These are phyloP conservation scores for Teratosphaeria nubilosa DNA, from an alignment of 2,329 filamentous ascomycete genomes.

Conservation along the genomic window DNA sequence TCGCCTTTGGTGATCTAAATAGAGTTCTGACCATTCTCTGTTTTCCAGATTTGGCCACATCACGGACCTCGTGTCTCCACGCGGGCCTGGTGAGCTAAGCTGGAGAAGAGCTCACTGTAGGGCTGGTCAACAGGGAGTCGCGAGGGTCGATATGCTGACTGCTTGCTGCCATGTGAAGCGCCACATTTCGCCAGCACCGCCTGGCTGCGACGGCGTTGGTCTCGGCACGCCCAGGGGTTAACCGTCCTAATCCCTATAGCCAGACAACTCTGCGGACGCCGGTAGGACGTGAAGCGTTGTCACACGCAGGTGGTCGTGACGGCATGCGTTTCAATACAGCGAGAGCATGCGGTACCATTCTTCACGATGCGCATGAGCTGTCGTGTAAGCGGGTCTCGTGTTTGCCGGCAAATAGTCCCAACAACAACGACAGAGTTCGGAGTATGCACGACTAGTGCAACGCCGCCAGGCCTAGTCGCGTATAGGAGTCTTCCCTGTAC, in stretches of 20 bases:
- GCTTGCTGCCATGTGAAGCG: not conserved
- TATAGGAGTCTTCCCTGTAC: not conserved
- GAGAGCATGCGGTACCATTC: not conserved
- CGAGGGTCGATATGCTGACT: not conserved
- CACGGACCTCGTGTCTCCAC: not conserved
- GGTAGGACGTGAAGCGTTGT: not conserved
- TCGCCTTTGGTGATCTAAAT: conserved; percentile 2
- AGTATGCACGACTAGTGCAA: not conserved
- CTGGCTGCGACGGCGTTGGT: not conserved
- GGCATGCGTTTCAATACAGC: not conserved
- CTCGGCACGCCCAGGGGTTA: not conserved
- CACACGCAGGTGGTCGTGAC: not conserved
- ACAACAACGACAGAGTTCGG: not conserved
- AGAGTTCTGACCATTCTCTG: not conserved
- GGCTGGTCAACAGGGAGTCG: not conserved
- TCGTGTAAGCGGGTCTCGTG: not conserved
- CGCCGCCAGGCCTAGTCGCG: not conserved
- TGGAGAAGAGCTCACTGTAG: not conserved
- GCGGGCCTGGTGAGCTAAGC: not conserved
- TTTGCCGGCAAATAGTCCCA: not conserved
- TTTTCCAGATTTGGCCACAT: not conserved
- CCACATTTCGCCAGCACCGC: not conserved
- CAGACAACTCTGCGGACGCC: not conserved
- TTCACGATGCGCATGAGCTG: not conserved
- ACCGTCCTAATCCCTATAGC: too few species aligned